phyloP scores from a whole-genome alignment of 768 basidiomycete genomes.

The Xerocomellus dryophilus region DNA sequence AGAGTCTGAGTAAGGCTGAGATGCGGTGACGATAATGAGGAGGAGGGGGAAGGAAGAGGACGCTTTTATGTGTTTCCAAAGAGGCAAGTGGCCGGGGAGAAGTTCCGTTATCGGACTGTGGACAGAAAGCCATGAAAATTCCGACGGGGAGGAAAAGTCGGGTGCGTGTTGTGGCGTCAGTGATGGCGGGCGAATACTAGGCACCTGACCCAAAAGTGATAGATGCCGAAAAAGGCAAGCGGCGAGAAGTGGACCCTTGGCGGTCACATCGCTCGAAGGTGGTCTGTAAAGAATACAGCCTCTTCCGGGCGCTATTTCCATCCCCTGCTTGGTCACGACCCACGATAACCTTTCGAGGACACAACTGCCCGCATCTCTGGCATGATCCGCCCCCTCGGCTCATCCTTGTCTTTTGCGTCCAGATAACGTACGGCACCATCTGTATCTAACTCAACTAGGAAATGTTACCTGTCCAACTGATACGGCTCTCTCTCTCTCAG shows the following conservation, averaged over 20 bases:
- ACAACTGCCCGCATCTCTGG: constrained; percentile 26
- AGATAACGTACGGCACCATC: constrained; percentile 32
- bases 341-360: constrained; percentile 37
- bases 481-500: constrained; percentile 26
- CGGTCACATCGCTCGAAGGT: constrained; percentile 33
- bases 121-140: constrained; percentile 32
- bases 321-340: constrained; percentile 16
- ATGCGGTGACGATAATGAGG: not conserved
- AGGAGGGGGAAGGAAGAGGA: not conserved
- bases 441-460: constrained; percentile 30
- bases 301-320: constrained; percentile 28
- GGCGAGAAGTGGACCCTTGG: constrained; percentile 22
- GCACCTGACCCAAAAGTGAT: constrained; percentile 30
- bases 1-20: not conserved
- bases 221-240: constrained; percentile 17
- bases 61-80: constrained; percentile 29
- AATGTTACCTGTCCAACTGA: constrained; percentile 34
- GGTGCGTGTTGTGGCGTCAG: constrained; percentile 39
- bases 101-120: constrained; percentile 38
- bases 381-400: constrained; percentile 7
- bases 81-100: constrained; percentile 28
- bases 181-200: constrained; percentile 35
- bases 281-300: constrained; percentile 17
- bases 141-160: constrained; percentile 26
- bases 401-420: constrained; percentile 15